Evolutionary conservation across 179 eudicot genomes (phyloP).

Genomic region (Heliamphora pulchella): DNA sequence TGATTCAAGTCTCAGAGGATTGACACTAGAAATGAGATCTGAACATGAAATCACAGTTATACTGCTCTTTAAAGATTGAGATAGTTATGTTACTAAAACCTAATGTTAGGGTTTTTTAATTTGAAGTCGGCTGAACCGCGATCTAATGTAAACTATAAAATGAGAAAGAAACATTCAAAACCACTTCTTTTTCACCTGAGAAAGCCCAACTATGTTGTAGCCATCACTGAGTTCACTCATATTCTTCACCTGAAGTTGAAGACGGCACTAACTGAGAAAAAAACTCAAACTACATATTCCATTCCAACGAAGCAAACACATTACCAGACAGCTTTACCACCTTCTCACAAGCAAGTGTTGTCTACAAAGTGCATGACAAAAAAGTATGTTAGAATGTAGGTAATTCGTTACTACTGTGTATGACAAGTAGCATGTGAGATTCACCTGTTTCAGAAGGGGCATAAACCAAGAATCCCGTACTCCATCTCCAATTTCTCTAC

Average conservation of each 20-base stretch:
- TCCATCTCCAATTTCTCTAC: conserved; percentile 62
- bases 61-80: too few relatives aligned
- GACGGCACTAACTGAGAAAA: conserved; percentile 1
- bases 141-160: background rate
- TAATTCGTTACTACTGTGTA: background rate
- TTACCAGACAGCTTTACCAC: conserved; percentile 25
- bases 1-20: too few relatives aligned
- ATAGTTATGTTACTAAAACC: too few relatives aligned
- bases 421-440: conserved; percentile 1
- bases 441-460: conserved; percentile 52
- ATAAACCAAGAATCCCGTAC: conserved; percentile 61
- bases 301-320: conserved; percentile 6
- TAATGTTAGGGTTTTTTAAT: too few relatives aligned
- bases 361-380: conserved; percentile 31
- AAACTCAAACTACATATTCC: background rate
- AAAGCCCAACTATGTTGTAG: conserved; percentile 56
- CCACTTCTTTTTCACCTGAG: conserved; percentile 40
- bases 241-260: conserved; percentile 42
- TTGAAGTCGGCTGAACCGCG: background rate
- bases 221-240: conserved; percentile 57
- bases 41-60: too few relatives aligned
- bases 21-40: too few relatives aligned
- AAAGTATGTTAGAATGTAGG: background rate
- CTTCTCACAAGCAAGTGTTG: conserved; percentile 64
- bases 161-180: background rate